Base-by-base conservation (phyloP, 164 flowering plant genomes). In the Echeveria elegans region DNA sequence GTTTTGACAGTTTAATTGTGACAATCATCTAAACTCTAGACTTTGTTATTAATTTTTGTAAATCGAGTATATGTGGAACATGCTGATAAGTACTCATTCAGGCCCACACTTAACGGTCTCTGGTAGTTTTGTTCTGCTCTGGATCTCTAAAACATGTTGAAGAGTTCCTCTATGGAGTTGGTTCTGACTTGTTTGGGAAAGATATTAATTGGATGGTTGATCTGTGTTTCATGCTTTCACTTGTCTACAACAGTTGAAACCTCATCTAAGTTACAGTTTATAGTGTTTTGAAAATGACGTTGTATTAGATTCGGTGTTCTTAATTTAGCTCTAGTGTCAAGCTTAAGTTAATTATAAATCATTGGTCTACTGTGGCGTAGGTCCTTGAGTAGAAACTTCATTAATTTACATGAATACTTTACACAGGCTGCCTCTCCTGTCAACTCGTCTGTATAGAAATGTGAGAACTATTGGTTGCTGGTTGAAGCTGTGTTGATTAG, bases 231-330 rank as follows among this genome's bases (percentile, higher is more conserved):
- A 34, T 34, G 37, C 66, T 80, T 85, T 83, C n/a, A 45, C 65
- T 81, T 79, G 72, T 81, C 77, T 69, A 74, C 77, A 78, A 68
- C 76, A 66, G 68, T 72, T 75, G 72, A 70, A 71, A 70, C 64
- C 69, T 70, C 76, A 70, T 77, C 80, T 82, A 80, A 80, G 82
- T 82, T 71, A 48, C 58, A 69, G 80, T 88, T 82, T 84, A 79
- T 81, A 80, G 83, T 86, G 87, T 86, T 85, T 87, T 87, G 85
- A 87, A 88, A 80, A 78, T 79, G 89, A 85, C 77, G 86, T 75
- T 86, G 82, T 71, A 86, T 81, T 77, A 76, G 73, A 81, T 70
- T 71, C 84, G 79, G 81, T 85, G 77, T 84, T 84, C 83, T 84
- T 84, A 69, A 77, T 78, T 78, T 79, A 80, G 72, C 1, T 18